A percentile compares a stretch with the other conserved stretches of the same genome.
Evolutionary conservation across 148 eudicot genomes (phyloP).

Genomic region (Gaultheria prostrata): DNA sequence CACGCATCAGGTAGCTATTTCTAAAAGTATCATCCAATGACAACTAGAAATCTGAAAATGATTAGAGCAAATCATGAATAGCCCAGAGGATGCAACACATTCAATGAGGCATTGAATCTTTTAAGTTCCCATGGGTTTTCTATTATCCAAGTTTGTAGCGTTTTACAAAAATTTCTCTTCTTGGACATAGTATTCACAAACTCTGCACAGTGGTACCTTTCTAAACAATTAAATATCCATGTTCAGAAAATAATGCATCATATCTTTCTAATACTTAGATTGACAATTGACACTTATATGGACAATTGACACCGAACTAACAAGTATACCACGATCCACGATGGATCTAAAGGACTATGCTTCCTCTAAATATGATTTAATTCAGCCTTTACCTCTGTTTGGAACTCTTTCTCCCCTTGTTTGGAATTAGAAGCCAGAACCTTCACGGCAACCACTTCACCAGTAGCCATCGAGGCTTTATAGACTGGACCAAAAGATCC

Average conservation of each 20-base stretch:
- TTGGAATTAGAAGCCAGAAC: constrained; percentile 91
- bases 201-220: not conserved
- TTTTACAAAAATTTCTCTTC: not conserved
- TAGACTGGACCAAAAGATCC: constrained; percentile 98
- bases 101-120: not conserved
- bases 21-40: not conserved
- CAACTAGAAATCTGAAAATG: not conserved
- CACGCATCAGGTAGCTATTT: not conserved
- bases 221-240: not conserved
- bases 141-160: not conserved
- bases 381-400: constrained; percentile 69
- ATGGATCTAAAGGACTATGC: not conserved
- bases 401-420: constrained; percentile 97
- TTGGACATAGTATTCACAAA: not conserved
- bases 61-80: not conserved
- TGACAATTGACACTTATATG: constrained; percentile 2
- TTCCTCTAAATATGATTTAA: not conserved
- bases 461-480: constrained; percentile 85
- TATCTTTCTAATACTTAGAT: not conserved
- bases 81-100: not conserved
- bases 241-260: not conserved
- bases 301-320: not conserved
- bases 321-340: not conserved
- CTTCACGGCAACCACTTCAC: constrained; percentile 89
- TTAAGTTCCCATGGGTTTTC: not conserved